These are phyloP conservation scores for Pistacia integerrima DNA, from an alignment of 345 rosid genomes.

Conservation along the genomic window DNA sequence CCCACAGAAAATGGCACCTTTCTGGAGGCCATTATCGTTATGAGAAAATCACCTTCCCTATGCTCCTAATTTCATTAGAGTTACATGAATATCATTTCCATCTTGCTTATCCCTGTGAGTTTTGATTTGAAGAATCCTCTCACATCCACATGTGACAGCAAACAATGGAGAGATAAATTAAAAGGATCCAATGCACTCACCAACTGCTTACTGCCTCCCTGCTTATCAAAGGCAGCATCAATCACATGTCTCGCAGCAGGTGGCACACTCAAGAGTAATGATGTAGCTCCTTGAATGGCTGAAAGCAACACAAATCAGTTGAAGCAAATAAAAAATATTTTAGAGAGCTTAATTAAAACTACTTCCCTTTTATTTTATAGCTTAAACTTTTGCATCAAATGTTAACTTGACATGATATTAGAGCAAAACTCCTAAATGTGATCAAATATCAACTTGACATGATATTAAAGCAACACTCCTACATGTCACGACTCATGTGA, in stretches of 20 bases:
- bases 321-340: background rate
- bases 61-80: background rate
- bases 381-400: no score
- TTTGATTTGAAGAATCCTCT: conserved; percentile 6
- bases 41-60: background rate
- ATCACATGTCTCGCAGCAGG: conserved; percentile 73
- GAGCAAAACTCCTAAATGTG: no score
- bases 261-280: conserved; percentile 57
- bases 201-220: conserved; percentile 76
- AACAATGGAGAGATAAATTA: background rate
- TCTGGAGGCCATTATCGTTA: background rate
- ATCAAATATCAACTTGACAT: no score
- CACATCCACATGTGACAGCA: background rate
- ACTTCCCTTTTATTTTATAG: no score
- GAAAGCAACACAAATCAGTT: conserved; percentile 25
- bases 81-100: background rate
- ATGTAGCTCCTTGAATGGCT: conserved; percentile 77
- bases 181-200: conserved; percentile 43
- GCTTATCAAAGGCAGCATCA: conserved; percentile 74
- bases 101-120: background rate
- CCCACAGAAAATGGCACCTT: background rate
- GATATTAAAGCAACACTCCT: no score
- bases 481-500: no score
- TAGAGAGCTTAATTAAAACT: no score
- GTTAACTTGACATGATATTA: no score